Evolutionary conservation across 345 rosid species (phyloP).

Genomic region (Punica granatum): DNA sequence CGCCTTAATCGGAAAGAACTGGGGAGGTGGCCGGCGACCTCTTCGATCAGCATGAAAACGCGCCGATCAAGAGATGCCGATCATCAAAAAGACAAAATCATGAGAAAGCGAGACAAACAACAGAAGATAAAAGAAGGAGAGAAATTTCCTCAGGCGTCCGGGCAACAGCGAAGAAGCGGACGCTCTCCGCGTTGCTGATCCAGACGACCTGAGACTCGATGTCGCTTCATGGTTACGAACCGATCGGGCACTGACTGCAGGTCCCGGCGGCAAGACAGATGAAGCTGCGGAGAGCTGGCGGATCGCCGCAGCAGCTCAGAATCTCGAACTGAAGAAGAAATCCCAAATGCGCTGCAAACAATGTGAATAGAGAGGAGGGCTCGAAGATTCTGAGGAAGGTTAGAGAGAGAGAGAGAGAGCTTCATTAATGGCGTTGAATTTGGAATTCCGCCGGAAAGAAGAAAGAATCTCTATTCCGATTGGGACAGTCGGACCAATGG

Average conservation of each 20-base stretch:
- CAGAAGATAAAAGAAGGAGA: not conserved
- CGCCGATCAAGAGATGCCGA: too few species aligned
- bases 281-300: too few species aligned
- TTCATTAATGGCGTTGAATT: too few species aligned
- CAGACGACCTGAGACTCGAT: constrained; percentile 6
- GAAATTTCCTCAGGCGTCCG: not conserved
- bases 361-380: not conserved
- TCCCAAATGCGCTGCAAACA: too few species aligned
- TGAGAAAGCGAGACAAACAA: not conserved
- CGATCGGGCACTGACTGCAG: constrained; percentile 11
- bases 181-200: not conserved
- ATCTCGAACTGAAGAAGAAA: too few species aligned
- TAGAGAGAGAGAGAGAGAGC: too few species aligned
- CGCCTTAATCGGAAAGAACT: too few species aligned
- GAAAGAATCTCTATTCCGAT: too few species aligned
- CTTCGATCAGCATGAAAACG: not conserved
- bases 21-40: too few species aligned
- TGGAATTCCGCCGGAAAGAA: too few species aligned
- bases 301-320: too few species aligned
- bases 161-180: not conserved
- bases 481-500: too few species aligned
- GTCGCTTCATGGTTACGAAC: constrained; percentile 15
- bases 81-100: not conserved
- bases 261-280: constrained; percentile 17
- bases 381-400: not conserved